Evolutionary conservation across 441 rosid genomes (phyloP), one percentile per base, ranked within the genome.

Genomic region (Pelargonium australe): DNA sequence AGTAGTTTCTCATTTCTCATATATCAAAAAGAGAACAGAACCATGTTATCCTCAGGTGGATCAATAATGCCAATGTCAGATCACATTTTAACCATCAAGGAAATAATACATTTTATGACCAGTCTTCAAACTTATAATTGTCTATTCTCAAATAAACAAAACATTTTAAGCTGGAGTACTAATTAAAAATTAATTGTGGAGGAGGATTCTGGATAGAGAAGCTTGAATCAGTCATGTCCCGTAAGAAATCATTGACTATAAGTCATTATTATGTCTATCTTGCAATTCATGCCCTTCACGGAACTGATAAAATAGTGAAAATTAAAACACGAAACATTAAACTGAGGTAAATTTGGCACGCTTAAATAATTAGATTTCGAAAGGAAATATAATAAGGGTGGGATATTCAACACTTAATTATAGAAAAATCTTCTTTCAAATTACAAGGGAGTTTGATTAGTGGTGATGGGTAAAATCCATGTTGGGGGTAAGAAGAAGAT

Each of bases 271-370:
- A 9, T 55, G 61, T 55, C 61, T 5, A 55, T 55, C 61, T 55
- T 14, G 23, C 61, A 55, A 55, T 55, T 55, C 23, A 55, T 55
- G 58, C 6, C 61, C 61, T 55, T 55, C 61, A 55, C 62, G 25
- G 13, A 17, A 45, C 10, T 28, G 10, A 34, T 12, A 13, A 49
- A 20, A 49, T 2, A 13, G 12, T 4, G 12, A 7, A 14, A 45
- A 58, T 9, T 28, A 64, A 41, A 53, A 64, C 25, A 49, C 5
- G 19, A 45, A 49, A 65, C 10, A 37, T 64, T 37, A 7, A 6
- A 8, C 12, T 40, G 20, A 34, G 19, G 47, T 57, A 17, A 5
- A 57, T 19, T 19, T 57, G 25, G 19, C 62, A 57, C 17, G 17
- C 62, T 5, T 57, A 8, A 57, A 57, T 2, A 5, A 16, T 57